Percentiles rank a stretch among this genome's conserved stretches.
Conservation (phyloP, 192 early-diverging fungal genomes). For the Irineochytrium annulatum region DNA sequence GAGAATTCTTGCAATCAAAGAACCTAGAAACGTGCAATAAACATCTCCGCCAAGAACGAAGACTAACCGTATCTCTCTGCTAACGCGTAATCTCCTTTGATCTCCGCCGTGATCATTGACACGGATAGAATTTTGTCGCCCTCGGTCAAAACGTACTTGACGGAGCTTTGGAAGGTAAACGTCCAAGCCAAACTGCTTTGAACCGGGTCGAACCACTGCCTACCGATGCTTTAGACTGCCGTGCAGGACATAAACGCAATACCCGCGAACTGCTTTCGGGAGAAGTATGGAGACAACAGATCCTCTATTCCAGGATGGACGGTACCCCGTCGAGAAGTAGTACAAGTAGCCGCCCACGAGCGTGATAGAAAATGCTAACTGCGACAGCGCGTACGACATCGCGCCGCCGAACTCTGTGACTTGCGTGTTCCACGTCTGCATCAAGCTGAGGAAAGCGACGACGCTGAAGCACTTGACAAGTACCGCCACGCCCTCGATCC, state of each 20-base stretch:
- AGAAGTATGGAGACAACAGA: neutral
- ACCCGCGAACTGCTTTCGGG: neutral
- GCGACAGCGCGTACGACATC: constrained; percentile 74
- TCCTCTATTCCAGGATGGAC: too few relatives aligned
- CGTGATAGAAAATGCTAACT: constrained; percentile 64
- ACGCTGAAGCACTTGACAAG: constrained; percentile 69
- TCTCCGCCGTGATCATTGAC: constrained; percentile 24
- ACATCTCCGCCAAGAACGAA: neutral
- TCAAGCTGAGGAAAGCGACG: constrained; percentile 59
- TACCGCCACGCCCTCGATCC: constrained; percentile 79
- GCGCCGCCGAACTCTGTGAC: constrained; percentile 51
- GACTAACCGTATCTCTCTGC: constrained; percentile 74
- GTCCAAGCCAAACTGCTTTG: constrained; percentile 66
- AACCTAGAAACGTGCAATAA: constrained; percentile 50
- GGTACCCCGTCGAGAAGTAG: constrained; percentile 26
- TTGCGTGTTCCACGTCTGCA: constrained; percentile 30
- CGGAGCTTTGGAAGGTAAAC: constrained; percentile 77
- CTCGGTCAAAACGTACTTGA: constrained; percentile 94
- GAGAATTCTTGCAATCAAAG: constrained; percentile 80
- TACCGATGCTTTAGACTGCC: too few relatives aligned
- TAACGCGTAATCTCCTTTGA: constrained; percentile 80
- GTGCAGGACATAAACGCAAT: too few relatives aligned
- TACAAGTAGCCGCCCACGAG: constrained; percentile 57
- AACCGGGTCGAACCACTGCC: too few relatives aligned
- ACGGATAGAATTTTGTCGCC: constrained; percentile 94